phyloP scores from a whole-genome alignment of 1,284 basidiomycete species.

The Austropuccinia psidii region DNA sequence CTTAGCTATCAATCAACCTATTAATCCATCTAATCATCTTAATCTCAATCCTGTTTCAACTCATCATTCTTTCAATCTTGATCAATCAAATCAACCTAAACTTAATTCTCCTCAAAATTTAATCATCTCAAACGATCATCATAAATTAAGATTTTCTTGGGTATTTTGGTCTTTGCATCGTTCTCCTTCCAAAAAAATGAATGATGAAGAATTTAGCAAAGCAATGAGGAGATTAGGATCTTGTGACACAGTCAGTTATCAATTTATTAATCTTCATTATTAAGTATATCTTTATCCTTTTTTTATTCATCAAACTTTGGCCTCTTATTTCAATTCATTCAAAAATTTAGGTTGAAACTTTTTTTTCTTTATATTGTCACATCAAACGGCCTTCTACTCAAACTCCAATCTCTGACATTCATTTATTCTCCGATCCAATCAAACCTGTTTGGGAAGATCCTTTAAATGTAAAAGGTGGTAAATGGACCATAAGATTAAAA shows the following conservation, averaged over 20 bases:
- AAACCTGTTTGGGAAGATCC: conserved; percentile 86
- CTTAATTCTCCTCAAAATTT: background rate
- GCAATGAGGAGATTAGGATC: conserved; percentile 28
- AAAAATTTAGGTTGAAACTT: conserved; percentile 61
- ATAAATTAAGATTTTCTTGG: conserved; percentile 19
- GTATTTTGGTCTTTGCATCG: conserved; percentile 31
- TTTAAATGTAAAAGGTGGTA: conserved; percentile 73
- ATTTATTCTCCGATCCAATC: conserved; percentile 72
- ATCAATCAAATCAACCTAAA: background rate
- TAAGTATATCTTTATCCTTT: background rate
- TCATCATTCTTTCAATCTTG: background rate
- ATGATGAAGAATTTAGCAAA: conserved; percentile 24
- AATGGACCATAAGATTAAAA: conserved; percentile 78
- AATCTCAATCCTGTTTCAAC: too few species aligned
- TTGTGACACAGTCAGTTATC: conserved; percentile 13
- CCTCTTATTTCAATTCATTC: background rate
- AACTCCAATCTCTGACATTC: conserved; percentile 70
- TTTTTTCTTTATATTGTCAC: conserved; percentile 74
- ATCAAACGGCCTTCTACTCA: conserved; percentile 64
- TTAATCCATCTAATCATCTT: background rate
- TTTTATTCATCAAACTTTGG: background rate
- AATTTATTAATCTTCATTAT: background rate
- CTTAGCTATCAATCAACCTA: conserved; percentile 3
- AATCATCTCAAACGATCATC: too few species aligned
- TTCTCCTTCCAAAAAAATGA: conserved; percentile 26